Base-by-base conservation (phyloP, 2,329 filamentous ascomycete species). In the Monosporascus sp. region DNA sequence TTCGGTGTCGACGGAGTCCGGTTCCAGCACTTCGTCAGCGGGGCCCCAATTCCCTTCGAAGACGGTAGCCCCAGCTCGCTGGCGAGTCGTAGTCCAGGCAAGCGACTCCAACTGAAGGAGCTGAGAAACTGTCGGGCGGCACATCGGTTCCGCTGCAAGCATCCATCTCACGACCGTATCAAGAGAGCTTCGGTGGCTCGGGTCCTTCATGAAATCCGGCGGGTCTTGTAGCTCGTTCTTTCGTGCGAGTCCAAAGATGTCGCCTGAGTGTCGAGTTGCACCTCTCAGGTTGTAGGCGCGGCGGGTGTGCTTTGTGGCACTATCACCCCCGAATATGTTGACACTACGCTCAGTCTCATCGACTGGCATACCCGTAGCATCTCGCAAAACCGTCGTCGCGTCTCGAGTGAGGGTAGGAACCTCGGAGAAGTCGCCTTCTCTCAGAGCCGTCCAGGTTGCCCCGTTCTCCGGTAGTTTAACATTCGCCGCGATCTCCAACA, bases 31-130 rank as follows among this genome's bases (percentile, higher is more conserved):
- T 49, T 78, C 70, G 50, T 81, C 78, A n/a, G 75, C 86, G 35
- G 93, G 93, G 4, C 94, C 94, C 88, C 92, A 99, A 68, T 90
- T 94, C 58, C 94, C 94, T 73, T 99, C 94, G 63, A 89, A 99
- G 51, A 99, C 86, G 0, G 91, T 97, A n/a, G 94, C 94, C 45
- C 91, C 89, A 11, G 91, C 89, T 52, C 88, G 85, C 52, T 91
- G 85, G 57, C 91, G 85, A 49, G 78, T 74, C 51, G 85, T 81
- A 35, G 95, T 87, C 89, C 94, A 99, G 56, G 80, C 81, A 50
- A 96, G 80, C 24, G 91, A 90, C 48, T 86, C 84, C 1, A 86
- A 81, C 46, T 81, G 74, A 47, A 96, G 80, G 11, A 99, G 74
- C 58, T 95, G 82, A 50, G 87, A 79, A 24, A 91, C 82, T 1